phyloP scores from a whole-genome alignment of 805 yeast genomes.

The Candida methanosorbosa region DNA sequence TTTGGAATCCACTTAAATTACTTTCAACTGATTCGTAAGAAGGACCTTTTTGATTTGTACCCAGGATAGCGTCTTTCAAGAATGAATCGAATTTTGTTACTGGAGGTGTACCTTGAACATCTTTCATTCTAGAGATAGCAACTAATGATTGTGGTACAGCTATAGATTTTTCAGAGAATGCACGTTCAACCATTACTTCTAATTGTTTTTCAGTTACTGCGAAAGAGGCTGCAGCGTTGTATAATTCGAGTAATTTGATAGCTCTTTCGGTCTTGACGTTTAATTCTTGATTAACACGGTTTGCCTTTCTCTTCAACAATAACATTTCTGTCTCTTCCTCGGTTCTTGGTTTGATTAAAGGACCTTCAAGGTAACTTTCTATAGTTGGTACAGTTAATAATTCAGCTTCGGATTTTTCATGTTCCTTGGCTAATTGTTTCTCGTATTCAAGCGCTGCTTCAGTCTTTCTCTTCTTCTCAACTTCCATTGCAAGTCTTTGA shows the following conservation, averaged over 20 bases:
- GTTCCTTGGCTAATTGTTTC: constrained; percentile 24
- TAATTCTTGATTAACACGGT: constrained; percentile 50
- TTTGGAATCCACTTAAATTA: constrained; percentile 22
- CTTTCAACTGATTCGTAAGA: constrained; percentile 23
- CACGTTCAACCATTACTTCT: constrained; percentile 45
- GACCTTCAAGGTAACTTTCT: constrained; percentile 55
- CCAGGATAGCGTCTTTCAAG: constrained; percentile 20
- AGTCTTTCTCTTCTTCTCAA: constrained; percentile 15
- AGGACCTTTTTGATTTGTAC: constrained; percentile 23
- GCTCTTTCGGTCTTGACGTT: constrained; percentile 45
- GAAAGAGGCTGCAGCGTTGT: constrained; percentile 59
- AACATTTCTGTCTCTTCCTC: constrained; percentile 55
- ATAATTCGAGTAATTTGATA: constrained; percentile 53
- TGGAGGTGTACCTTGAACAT: neutral
- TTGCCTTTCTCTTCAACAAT: constrained; percentile 53
- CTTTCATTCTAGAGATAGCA: constrained; percentile 1
- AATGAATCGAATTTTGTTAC: no score
- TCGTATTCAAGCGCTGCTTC: constrained; percentile 12
- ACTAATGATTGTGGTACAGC: no score
- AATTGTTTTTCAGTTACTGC: constrained; percentile 67
- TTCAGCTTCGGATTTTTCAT: constrained; percentile 42
- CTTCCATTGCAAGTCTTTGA: constrained; percentile 25
- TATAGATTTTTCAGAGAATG: constrained; percentile 36
- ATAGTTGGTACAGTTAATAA: constrained; percentile 74
- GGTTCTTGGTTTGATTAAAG: constrained; percentile 66